These are phyloP conservation scores for Pseudozyma sp. DNA, from an alignment of 1,284 basidiomycete genomes.

Conservation along the genomic window DNA sequence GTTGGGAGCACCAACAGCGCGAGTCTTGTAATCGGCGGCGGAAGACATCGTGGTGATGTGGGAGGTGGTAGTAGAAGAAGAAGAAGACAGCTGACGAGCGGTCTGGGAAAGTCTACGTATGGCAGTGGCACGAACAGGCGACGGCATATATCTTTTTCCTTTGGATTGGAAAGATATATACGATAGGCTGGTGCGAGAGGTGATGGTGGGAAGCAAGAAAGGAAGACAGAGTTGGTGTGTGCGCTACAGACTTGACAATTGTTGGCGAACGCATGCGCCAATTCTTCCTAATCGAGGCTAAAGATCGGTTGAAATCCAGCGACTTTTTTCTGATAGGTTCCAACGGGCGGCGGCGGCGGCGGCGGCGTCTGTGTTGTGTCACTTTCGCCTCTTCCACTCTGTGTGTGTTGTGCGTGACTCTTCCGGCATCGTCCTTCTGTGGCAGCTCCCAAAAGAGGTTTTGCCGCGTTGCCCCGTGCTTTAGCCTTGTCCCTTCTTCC, in stretches of 20 bases:
- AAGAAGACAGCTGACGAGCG: constrained; percentile 55
- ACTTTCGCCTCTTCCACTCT: too few species aligned
- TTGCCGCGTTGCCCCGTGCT: constrained; percentile 5
- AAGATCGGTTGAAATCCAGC: too few species aligned
- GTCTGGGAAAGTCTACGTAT: constrained; percentile 59
- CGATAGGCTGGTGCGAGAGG: background rate
- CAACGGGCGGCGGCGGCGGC: too few species aligned
- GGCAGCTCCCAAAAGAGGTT: too few species aligned
- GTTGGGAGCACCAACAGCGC: constrained; percentile 87
- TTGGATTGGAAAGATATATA: constrained; percentile 8
- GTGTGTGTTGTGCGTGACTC: too few species aligned
- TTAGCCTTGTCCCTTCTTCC: background rate
- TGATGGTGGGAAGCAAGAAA: background rate
- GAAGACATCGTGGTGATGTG: constrained; percentile 41
- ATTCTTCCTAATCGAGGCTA: too few species aligned
- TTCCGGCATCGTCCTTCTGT: too few species aligned
- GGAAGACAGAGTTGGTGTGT: background rate
- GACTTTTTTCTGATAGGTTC: too few species aligned
- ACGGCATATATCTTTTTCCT: constrained; percentile 36
- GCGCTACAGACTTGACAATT: too few species aligned
- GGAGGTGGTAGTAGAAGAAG: too few species aligned
- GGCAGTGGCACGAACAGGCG: constrained; percentile 27
- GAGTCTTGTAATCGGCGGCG: constrained; percentile 74
- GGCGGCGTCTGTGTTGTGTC: too few species aligned
- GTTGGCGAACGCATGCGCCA: too few species aligned